These are phyloP conservation scores for Jamesozyma spencerorum DNA, from an alignment of 805 yeast species.

Conservation along the genomic window DNA sequence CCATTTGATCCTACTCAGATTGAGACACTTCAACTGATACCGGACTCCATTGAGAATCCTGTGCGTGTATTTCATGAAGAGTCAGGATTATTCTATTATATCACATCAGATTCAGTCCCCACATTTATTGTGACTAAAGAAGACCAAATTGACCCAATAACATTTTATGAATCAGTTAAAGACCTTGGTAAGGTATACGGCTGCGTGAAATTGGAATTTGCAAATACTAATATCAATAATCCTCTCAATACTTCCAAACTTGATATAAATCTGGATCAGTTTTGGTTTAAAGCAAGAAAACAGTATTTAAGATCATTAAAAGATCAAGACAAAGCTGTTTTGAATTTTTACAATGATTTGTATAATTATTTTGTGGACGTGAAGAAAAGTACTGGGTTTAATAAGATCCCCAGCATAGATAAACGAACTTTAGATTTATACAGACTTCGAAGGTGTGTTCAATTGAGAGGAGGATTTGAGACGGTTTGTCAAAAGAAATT, in stretches of 20 bases:
- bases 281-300: slow-evolving; percentile 20
- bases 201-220: slow-evolving; percentile 14
- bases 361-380: slow-evolving; percentile 32
- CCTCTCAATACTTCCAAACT: slow-evolving; percentile 3
- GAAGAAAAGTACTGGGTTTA: slow-evolving; percentile 12
- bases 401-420: slow-evolving; percentile 57
- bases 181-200: slow-evolving; percentile 22
- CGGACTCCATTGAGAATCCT: background rate
- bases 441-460: slow-evolving; percentile 48
- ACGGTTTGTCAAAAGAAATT: slow-evolving; percentile 54
- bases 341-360: slow-evolving; percentile 41
- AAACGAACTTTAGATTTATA: slow-evolving; percentile 57
- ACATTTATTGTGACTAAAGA: slow-evolving; percentile 11
- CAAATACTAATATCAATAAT: background rate
- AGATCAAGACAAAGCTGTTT: slow-evolving; percentile 34
- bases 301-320: slow-evolving; percentile 26
- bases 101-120: slow-evolving; percentile 18
- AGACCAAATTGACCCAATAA: slow-evolving; percentile 14
- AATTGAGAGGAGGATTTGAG: slow-evolving; percentile 56
- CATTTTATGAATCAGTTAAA: slow-evolving; percentile 16
- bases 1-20: slow-evolving; percentile 13
- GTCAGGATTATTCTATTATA: slow-evolving; percentile 13
- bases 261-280: slow-evolving; percentile 14
- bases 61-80: slow-evolving; percentile 10
- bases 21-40: slow-evolving; percentile 2